phyloP scores from a whole-genome alignment of 1,139 yeast species.

The Hansenula anomala region DNA sequence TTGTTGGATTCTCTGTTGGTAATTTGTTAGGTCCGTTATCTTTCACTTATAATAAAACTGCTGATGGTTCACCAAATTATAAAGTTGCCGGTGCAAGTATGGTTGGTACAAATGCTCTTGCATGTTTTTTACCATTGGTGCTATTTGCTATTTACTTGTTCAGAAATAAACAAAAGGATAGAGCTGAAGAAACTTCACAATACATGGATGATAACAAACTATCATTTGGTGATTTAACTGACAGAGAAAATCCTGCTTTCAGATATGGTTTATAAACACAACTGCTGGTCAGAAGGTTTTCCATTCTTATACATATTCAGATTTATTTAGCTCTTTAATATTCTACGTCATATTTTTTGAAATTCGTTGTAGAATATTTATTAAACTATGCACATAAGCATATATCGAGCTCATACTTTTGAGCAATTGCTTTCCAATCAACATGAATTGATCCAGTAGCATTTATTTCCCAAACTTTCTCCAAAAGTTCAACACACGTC shows the following conservation, averaged over 20 bases:
- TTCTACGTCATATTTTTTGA: too few species aligned
- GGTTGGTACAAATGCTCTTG: neutral
- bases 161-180: neutral
- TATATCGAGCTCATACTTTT: neutral
- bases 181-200: too few species aligned
- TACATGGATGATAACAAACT: neutral
- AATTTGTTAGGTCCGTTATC: constrained; percentile 50
- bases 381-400: neutral
- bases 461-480: constrained; percentile 8
- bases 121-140: constrained; percentile 8
- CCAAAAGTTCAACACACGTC: constrained; percentile 6
- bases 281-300: neutral
- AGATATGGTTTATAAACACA: constrained; percentile 26
- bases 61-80: constrained; percentile 32
- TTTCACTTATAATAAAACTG: constrained; percentile 22
- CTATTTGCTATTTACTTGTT: neutral
- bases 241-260: constrained; percentile 39
- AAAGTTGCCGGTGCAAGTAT: neutral
- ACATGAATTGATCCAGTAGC: constrained; percentile 5
- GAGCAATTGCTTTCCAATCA: constrained; percentile 3
- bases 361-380: too few species aligned
- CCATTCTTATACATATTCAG: neutral
- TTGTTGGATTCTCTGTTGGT: constrained; percentile 55
- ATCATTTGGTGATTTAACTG: constrained; percentile 44
- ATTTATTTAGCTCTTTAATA: too few species aligned